Percentiles rank a stretch among this genome's conserved stretches.
phyloP scores from a whole-genome alignment of 2,329 filamentous ascomycete species.

The Byssochlamys sp. region DNA sequence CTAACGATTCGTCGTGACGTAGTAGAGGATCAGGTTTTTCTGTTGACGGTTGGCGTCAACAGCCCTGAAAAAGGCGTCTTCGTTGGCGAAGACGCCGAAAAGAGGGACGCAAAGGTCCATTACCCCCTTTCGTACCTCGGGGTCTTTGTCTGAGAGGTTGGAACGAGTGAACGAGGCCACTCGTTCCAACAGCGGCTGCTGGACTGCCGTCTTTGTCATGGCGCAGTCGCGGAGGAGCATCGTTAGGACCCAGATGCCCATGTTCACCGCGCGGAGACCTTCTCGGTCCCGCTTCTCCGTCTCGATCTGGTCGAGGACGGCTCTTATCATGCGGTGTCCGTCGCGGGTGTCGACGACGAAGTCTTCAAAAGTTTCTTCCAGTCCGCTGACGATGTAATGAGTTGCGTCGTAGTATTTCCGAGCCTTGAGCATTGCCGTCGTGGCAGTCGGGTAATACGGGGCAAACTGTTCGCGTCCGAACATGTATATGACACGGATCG shows the following conservation, averaged over 20 bases:
- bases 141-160: constrained; percentile 23
- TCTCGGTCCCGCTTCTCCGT: constrained; percentile 21
- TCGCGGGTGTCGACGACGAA: constrained; percentile 24
- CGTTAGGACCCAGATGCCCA: constrained; percentile 24
- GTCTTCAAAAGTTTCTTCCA: constrained; percentile 29
- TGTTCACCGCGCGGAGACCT: constrained; percentile 23
- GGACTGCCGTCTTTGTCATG: constrained; percentile 9
- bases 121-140: constrained; percentile 29
- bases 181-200: constrained; percentile 13
- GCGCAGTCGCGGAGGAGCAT: constrained; percentile 19
- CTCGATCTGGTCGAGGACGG: constrained; percentile 24
- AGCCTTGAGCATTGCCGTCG: constrained; percentile 28
- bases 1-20: constrained; percentile 13
- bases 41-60: constrained; percentile 20
- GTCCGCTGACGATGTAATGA: constrained; percentile 30
- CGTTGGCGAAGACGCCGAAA: constrained; percentile 17
- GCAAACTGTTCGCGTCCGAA: constrained; percentile 27
- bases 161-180: constrained; percentile 25
- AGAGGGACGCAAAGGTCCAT: constrained; percentile 25
- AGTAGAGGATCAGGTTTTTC: constrained; percentile 29
- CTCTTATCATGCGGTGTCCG: constrained; percentile 20
- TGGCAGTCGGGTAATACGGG: constrained; percentile 24
- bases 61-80: constrained; percentile 20
- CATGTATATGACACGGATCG: constrained; percentile 31
- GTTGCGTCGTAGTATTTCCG: constrained; percentile 29